phyloP scores from a whole-genome alignment of 1,284 basidiomycete genomes.

The Meripilus lineatus region DNA sequence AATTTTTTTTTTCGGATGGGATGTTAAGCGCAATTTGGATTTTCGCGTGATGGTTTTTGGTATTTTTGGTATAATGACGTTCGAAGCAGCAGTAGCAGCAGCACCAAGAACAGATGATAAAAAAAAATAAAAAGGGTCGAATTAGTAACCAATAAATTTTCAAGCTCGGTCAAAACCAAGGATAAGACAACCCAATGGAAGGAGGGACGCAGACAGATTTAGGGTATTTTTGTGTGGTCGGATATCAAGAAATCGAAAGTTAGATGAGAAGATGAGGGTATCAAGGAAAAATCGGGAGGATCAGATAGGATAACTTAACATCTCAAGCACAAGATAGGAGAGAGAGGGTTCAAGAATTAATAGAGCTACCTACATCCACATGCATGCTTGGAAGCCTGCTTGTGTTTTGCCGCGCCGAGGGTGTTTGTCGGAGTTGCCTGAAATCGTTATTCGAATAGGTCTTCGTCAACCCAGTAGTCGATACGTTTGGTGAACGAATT shows the following conservation, averaged over 20 bases:
- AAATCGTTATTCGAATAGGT: conserved; percentile 76
- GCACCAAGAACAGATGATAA: conserved; percentile 15
- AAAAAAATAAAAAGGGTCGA: conserved; percentile 17
- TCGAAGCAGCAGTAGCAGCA: conserved; percentile 4
- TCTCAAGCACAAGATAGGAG: conserved; percentile 1
- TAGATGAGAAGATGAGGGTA: conserved; percentile 1
- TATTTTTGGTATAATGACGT: no score
- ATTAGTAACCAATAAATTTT: neutral
- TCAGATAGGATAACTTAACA: neutral
- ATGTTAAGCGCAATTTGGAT: no score
- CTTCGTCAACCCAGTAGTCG: conserved; percentile 74
- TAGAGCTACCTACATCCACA: conserved; percentile 55
- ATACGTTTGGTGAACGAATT: conserved; percentile 67
- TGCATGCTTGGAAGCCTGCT: conserved; percentile 78
- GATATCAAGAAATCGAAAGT: no score
- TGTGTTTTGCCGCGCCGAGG: conserved; percentile 69
- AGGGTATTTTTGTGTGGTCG: no score
- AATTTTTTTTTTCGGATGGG: no score
- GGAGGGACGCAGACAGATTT: neutral
- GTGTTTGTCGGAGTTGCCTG: conserved; percentile 59
- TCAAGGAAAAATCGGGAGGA: neutral
- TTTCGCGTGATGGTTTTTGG: no score
- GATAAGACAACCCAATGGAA: neutral
- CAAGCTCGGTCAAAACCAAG: neutral
- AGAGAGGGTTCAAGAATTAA: conserved; percentile 3